Conservation (phyloP, 805 yeast genomes). For the Lipomyces spencermartinsiae region DNA sequence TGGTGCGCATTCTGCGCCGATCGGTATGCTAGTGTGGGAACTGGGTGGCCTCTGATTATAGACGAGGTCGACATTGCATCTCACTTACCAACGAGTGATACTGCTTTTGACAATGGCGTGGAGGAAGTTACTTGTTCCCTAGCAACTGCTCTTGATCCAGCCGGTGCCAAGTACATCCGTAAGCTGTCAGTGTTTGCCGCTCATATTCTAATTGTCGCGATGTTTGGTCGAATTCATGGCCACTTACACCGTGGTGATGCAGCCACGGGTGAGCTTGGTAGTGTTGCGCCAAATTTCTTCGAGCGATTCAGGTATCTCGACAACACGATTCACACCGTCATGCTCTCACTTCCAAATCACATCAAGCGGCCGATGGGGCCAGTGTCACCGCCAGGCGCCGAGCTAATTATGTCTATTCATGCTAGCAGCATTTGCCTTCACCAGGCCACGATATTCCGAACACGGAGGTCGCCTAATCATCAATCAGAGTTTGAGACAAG, state of each 20-base stretch:
- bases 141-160: slow-evolving; percentile 12
- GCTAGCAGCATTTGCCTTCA: slow-evolving; percentile 30
- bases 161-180: slow-evolving; percentile 2
- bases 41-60: slow-evolving; percentile 42
- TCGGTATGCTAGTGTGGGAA: slow-evolving; percentile 41
- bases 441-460: slow-evolving; percentile 25
- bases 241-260: slow-evolving; percentile 33
- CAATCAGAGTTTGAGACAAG: slow-evolving; percentile 16
- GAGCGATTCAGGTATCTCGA: slow-evolving; percentile 22
- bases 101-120: slow-evolving; percentile 20
- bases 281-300: slow-evolving; percentile 16
- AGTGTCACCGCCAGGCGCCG: slow-evolving; percentile 15
- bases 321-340: slow-evolving; percentile 15
- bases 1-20: slow-evolving; percentile 42
- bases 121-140: slow-evolving; percentile 17
- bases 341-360: slow-evolving; percentile 21
- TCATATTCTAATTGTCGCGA: slow-evolving; percentile 11
- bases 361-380: slow-evolving; percentile 17
- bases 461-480: slow-evolving; percentile 1
- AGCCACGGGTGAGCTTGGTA: slow-evolving; percentile 10
- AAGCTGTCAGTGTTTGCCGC: slow-evolving; percentile 22
- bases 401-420: slow-evolving; percentile 27
- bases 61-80: slow-evolving; percentile 38
- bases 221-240: slow-evolving; percentile 25
- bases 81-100: slow-evolving; percentile 43